These are phyloP conservation scores for Rhodocollybia butyracea DNA, from an alignment of 768 basidiomycete genomes.

Conservation along the genomic window DNA sequence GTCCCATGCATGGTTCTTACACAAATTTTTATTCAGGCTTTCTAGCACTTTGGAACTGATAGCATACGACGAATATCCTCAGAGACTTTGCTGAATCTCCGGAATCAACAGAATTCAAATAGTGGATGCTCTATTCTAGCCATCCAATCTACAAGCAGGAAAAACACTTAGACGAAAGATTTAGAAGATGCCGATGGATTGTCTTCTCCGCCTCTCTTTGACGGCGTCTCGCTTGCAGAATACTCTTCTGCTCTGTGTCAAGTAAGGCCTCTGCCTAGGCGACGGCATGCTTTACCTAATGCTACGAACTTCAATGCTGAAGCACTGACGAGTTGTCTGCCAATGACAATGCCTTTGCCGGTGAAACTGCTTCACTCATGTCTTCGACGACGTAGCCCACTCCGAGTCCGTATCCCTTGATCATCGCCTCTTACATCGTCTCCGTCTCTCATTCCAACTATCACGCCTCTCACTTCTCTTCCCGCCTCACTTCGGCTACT, in stretches of 20 bases:
- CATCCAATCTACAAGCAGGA: not conserved
- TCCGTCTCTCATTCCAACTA: not conserved
- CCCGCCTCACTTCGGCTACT: constrained; percentile 49
- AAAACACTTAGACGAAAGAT: not conserved
- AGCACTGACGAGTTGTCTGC: not conserved
- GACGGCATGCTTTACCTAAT: constrained; percentile 40
- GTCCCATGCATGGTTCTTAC: no score
- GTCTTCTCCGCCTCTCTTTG: constrained; percentile 65
- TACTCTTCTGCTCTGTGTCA: constrained; percentile 61
- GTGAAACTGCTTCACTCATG: not conserved
- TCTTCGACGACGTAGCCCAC: not conserved
- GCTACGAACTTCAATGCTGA: no score
- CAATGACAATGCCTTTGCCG: not conserved
- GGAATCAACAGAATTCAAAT: no score
- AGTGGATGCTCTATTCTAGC: no score
- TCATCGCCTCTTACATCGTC: constrained; percentile 21
- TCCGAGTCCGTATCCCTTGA: not conserved
- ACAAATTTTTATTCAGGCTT: no score
- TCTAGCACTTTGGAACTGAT: no score
- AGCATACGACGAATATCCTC: no score
- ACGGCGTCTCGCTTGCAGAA: constrained; percentile 63
- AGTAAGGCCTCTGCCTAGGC: constrained; percentile 78
- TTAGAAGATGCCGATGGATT: no score
- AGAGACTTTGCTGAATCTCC: no score
- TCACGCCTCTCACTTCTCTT: no score